Percentiles rank a stretch among this genome's conserved stretches.
Evolutionary conservation across 2,329 filamentous ascomycete species (phyloP).

Genomic region (Macrophomina pseudophaseolina): DNA sequence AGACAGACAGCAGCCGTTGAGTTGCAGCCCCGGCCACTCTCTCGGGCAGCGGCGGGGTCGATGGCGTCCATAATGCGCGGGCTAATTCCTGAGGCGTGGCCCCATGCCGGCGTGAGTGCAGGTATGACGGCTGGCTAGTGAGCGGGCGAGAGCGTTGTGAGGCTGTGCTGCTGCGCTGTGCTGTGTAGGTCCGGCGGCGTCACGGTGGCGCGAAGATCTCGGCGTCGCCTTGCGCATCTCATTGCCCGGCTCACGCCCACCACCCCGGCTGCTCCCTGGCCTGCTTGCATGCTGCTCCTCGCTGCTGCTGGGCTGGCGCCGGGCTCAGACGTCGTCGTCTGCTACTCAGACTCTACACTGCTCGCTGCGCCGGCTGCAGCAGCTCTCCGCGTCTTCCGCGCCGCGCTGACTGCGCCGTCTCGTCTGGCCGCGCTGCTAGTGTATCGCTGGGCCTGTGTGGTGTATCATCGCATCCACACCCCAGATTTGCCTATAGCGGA

Average conservation of each 20-base stretch:
- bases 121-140: slow-evolving; percentile 2
- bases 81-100: not conserved
- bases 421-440: slow-evolving; percentile 16
- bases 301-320: not conserved
- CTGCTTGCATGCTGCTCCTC: not conserved
- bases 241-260: not conserved
- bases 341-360: not conserved
- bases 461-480: not conserved
- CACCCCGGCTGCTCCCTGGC: not conserved
- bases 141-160: slow-evolving; percentile 10
- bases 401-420: slow-evolving; percentile 14
- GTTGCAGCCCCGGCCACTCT: slow-evolving; percentile 3
- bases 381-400: slow-evolving; percentile 8
- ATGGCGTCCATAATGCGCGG: not conserved
- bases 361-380: not conserved
- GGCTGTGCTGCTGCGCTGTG: slow-evolving; percentile 23
- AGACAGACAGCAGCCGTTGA: not conserved
- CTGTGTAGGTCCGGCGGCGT: not conserved
- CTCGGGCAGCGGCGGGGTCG: slow-evolving; percentile 18
- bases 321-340: not conserved
- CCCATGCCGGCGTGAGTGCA: slow-evolving; percentile 8
- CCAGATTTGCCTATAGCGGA: slow-evolving; percentile 26
- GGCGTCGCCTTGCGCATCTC: slow-evolving; percentile 25
- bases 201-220: slow-evolving; percentile 27
- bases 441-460: slow-evolving; percentile 20